Percentiles rank a stretch among this genome's conserved stretches.
Evolutionary conservation across 2,329 filamentous ascomycete species (phyloP).

Genomic region (Aspergillus sojae): DNA sequence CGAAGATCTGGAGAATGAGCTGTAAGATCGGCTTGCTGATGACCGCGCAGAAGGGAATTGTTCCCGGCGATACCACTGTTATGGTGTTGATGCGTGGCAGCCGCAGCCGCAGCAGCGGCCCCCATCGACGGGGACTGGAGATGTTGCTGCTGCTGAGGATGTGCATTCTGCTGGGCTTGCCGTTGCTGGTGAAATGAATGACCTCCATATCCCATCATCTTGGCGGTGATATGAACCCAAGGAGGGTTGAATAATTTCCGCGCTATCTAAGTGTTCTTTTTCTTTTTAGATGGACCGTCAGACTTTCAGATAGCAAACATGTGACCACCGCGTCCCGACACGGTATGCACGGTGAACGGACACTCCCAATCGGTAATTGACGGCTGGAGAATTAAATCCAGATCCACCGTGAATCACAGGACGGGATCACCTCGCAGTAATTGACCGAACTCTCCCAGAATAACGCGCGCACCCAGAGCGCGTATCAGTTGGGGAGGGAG

Average conservation of each 20-base stretch:
- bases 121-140: slow-evolving; percentile 35
- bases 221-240: slow-evolving; percentile 9
- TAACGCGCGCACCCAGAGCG: not conserved
- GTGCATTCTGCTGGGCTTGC: slow-evolving; percentile 28
- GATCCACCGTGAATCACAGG: not conserved
- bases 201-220: slow-evolving; percentile 41
- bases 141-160: slow-evolving; percentile 31
- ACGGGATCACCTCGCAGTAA: not conserved
- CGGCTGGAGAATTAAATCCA: not conserved
- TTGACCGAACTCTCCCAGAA: not conserved
- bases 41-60: slow-evolving; percentile 30
- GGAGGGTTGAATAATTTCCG: not conserved
- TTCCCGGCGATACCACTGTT: slow-evolving; percentile 29
- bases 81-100: slow-evolving; percentile 23
- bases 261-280: not conserved
- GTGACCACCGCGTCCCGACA: slow-evolving; percentile 17
- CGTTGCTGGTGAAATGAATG: slow-evolving; percentile 32
- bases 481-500: not conserved
- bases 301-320: slow-evolving; percentile 8
- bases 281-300: not conserved
- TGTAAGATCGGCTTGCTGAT: slow-evolving; percentile 29
- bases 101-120: slow-evolving; percentile 13
- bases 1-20: slow-evolving; percentile 35
- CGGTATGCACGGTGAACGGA: slow-evolving; percentile 3
- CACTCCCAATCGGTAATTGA: not conserved